These are phyloP conservation scores for Moesziomyces sp. DNA, from an alignment of 1,284 basidiomycete genomes.

Conservation along the genomic window DNA sequence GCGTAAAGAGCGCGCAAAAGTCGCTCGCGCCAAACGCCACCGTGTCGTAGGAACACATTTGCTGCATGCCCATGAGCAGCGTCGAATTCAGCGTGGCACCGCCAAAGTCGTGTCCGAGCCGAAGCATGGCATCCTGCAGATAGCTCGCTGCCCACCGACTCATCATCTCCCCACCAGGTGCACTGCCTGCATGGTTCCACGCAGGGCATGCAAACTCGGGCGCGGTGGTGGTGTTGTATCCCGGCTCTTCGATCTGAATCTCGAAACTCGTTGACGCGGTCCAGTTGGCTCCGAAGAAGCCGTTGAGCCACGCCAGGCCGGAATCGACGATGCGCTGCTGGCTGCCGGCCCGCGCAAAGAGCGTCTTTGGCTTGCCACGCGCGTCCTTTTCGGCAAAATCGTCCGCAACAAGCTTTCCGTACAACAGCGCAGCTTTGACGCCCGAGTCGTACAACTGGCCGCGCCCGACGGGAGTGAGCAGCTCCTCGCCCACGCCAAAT, in stretches of 20 bases:
- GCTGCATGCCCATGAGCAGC: slow-evolving; percentile 59
- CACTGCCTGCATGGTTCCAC: slow-evolving; percentile 14
- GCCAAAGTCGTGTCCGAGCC: slow-evolving; percentile 51
- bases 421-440: slow-evolving; percentile 54
- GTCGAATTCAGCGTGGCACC: slow-evolving; percentile 45
- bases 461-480: slow-evolving; percentile 62
- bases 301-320: slow-evolving; percentile 55
- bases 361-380: slow-evolving; percentile 27
- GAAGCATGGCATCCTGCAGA: slow-evolving; percentile 54
- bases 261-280: slow-evolving; percentile 49
- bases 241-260: slow-evolving; percentile 61
- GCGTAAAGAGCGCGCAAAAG: slow-evolving; percentile 88
- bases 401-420: slow-evolving; percentile 36
- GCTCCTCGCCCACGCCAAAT: slow-evolving; percentile 60
- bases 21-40: slow-evolving; percentile 88
- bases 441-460: slow-evolving; percentile 59
- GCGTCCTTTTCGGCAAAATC: slow-evolving; percentile 29
- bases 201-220: slow-evolving; percentile 60
- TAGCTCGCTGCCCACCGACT: slow-evolving; percentile 58
- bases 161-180: slow-evolving; percentile 23
- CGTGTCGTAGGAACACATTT: slow-evolving; percentile 71
- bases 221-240: slow-evolving; percentile 64
- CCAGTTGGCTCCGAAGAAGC: slow-evolving; percentile 54
- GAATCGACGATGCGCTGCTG: slow-evolving; percentile 66
- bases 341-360: slow-evolving; percentile 62